These are phyloP conservation scores for Pseudocercospora ulei DNA, from an alignment of 2,329 filamentous ascomycete genomes.

Conservation along the genomic window DNA sequence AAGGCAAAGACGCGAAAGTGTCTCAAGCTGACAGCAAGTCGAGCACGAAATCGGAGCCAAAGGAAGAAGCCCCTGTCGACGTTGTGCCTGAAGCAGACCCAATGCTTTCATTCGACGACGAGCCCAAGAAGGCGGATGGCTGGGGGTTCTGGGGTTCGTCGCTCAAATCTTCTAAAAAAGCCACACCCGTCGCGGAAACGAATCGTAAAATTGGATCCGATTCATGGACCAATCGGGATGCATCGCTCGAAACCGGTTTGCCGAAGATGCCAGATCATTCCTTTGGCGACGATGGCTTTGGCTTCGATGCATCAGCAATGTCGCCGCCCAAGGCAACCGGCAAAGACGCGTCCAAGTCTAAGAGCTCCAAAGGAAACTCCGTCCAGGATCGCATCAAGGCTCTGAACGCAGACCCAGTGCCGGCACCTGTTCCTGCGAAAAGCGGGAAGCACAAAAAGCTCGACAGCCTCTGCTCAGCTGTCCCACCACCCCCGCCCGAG, in stretches of 20 bases:
- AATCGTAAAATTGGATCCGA: slow-evolving; percentile 39
- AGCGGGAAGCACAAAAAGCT: slow-evolving; percentile 21
- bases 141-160: slow-evolving; percentile 41
- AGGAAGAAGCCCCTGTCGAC: slow-evolving; percentile 29
- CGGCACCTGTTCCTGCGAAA: slow-evolving; percentile 34
- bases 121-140: slow-evolving; percentile 31
- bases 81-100: slow-evolving; percentile 19
- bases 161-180: slow-evolving; percentile 39
- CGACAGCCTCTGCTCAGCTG: slow-evolving; percentile 10
- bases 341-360: slow-evolving; percentile 36
- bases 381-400: slow-evolving; percentile 48
- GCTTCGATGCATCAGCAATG: slow-evolving; percentile 30
- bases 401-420: slow-evolving; percentile 34
- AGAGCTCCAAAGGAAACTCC: slow-evolving; percentile 39
- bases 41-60: slow-evolving; percentile 31
- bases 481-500: slow-evolving; percentile 31
- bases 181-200: slow-evolving; percentile 28
- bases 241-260: slow-evolving; percentile 32
- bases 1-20: slow-evolving; percentile 25
- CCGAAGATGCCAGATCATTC: slow-evolving; percentile 40
- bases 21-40: slow-evolving; percentile 28
- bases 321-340: slow-evolving; percentile 39
- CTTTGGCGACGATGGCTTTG: slow-evolving; percentile 36
- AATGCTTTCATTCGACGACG: slow-evolving; percentile 16
- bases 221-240: slow-evolving; percentile 38